Evolutionary conservation across 345 rosid species (phyloP), one percentile per base, ranked within the genome.

Genomic region (Euclidium syriacum): DNA sequence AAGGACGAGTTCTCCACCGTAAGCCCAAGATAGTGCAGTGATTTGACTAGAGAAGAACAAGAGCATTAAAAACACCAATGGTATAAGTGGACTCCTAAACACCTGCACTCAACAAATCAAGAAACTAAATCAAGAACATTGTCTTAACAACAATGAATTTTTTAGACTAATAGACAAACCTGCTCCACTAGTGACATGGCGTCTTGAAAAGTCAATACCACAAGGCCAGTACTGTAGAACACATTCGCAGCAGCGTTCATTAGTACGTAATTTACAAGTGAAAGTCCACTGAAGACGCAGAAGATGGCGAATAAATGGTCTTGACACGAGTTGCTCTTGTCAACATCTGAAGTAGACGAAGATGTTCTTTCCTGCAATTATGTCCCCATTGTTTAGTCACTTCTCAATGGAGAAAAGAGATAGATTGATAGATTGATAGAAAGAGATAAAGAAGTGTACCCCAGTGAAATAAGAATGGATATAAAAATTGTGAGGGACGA

Each of bases 401-500:
- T 43, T 17, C 58, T 65, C n/a, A 30, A 29, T 6, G 53, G 18
- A 34, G 29, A 27, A 25, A 27, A 6, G 25, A 19, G 19, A 70
- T 19, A 19, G 11, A 49, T 17, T 29, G 10, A 6, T 19, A 19
- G 19, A 70, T 19, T 15, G 11, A 49, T 17, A 34, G 10, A 46
- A 25, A 64, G 11, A 18, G 33, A 18, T 42, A 50, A 51, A 64
- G 67, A 54, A 18, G 74, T 22, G 27, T 80, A 87, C 99, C 96
- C 68, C 80, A 48, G 83, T 86, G 49, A 95, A 72, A 43, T 87
- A 86, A 52, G 99, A 95, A 82, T 95, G 96, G 55, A 95, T 84
- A 72, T 88, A 95, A 82, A 95, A 88, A 73, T 86, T 90, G 80
- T 90, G 98, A 76, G 99, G 99, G 85, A 81, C 79, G 39, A 95